These are phyloP conservation scores for Endocladia muricata DNA, from an alignment of 31 red algal genomes.

Conservation along the genomic window DNA sequence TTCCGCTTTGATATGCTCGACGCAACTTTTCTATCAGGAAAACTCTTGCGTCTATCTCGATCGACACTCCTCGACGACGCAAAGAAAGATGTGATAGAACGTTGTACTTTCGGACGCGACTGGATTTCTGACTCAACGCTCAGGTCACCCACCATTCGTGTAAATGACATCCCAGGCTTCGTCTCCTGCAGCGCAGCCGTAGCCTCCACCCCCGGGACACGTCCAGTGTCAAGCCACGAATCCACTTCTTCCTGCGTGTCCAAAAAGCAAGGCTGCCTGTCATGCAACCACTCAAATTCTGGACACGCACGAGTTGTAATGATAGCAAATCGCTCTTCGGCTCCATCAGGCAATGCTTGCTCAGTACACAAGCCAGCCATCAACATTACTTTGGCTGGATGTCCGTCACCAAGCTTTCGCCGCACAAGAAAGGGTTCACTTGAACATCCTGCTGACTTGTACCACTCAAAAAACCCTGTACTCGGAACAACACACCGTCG, in stretches of 20 bases:
- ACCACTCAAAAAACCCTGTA: conserved; percentile 63
- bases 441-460: conserved; percentile 35
- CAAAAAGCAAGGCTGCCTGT: background rate
- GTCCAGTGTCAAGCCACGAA: background rate
- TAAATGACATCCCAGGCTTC: background rate
- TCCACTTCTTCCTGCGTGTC: background rate
- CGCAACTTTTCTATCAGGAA: too few species aligned
- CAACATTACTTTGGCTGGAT: background rate
- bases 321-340: conserved; percentile 29
- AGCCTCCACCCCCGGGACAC: background rate
- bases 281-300: background rate
- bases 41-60: too few species aligned
- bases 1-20: too few species aligned
- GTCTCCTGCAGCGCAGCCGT: background rate
- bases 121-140: background rate
- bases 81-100: background rate
- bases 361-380: conserved; percentile 48
- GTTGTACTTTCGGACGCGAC: background rate
- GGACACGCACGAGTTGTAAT: conserved; percentile 13
- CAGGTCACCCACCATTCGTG: background rate
- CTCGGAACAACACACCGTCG: conserved; percentile 49
- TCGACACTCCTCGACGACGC: too few species aligned
- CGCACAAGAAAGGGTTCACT: conserved; percentile 25
- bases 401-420: background rate
- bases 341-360: background rate